Evolutionary conservation across 106 monocot genomes (phyloP), one percentile per base, ranked within the genome.

Genomic region (Apostasia ramifera): DNA sequence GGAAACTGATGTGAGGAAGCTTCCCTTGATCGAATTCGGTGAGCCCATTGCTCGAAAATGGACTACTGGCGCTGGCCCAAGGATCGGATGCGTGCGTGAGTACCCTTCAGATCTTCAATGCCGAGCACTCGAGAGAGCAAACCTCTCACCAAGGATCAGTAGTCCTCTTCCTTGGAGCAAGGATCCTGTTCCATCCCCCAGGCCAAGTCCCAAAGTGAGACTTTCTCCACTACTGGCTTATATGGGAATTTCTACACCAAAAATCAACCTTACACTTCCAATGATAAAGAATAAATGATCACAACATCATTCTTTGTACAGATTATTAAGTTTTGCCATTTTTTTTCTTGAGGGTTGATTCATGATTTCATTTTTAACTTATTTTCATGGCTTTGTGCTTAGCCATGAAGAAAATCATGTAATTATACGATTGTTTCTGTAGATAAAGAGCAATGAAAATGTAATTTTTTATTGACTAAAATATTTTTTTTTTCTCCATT

Each of bases 81-180:
- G 95, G 46, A 95, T 95, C 40, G 77, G 83, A 5, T 91, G 88
- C 44, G 86, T 95, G 15, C 79, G 91, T 8, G 86, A 95, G 44
- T 95, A 95, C 66, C 95, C 95, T 1, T 5, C 66, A 6, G 81
- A 86, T 54, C 82, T 95, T 4, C 95, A 91, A 55, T 83, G 4
- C 56, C 82, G 71, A 78, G 91, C 91, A n/a, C 76, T 95, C 2
- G 95, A 95, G 73, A 88, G 91, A 47, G 95, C 91, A 5, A 95
- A 86, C 40, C 78, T 95, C 8, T 91, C 95, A n/a, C 91, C 95
- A 8, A 81, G 75, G 61, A 3, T 47, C 40, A 14, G 2, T 0
- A 14, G 73, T 40, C 59, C 82, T 2, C 69, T 77, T 1, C 15
- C 11, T 3, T 68, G 73, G 14, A 55, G 50, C 65, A 91, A 73